These are phyloP conservation scores for Lasiodiplodia sp. DNA, from an alignment of 2,329 filamentous ascomycete species.

Conservation along the genomic window DNA sequence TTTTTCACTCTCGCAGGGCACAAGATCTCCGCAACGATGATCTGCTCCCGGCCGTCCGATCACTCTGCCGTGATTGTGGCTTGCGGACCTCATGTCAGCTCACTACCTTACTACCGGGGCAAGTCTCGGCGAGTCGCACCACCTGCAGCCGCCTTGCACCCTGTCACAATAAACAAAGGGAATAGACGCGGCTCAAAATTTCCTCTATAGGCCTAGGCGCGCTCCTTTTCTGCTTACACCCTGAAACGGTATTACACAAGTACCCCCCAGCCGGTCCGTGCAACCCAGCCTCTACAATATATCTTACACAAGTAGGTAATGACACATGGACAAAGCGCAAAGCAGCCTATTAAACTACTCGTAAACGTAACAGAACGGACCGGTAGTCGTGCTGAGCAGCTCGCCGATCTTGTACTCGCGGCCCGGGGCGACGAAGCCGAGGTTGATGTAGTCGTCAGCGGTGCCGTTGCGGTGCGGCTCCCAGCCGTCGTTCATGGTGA, in stretches of 20 bases:
- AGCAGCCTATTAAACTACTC: slow-evolving; percentile 29
- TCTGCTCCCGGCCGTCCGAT: neutral
- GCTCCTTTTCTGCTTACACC: too few species aligned
- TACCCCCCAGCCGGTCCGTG: too few species aligned
- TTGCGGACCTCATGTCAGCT: neutral
- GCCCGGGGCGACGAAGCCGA: slow-evolving; percentile 35
- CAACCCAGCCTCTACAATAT: too few species aligned
- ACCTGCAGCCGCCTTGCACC: neutral
- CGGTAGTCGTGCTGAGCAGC: slow-evolving; percentile 51
- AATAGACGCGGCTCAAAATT: too few species aligned
- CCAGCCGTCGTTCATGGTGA: slow-evolving; percentile 53
- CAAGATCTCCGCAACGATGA: neutral
- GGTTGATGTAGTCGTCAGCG: slow-evolving; percentile 50
- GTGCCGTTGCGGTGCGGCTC: slow-evolving; percentile 55
- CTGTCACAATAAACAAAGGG: too few species aligned
- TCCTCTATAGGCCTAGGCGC: too few species aligned
- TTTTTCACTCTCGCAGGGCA: neutral
- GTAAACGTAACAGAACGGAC: slow-evolving; percentile 58
- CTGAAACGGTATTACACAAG: too few species aligned
- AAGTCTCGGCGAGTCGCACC: too few species aligned
- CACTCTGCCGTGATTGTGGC: neutral
- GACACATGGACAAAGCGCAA: too few species aligned
- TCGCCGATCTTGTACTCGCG: slow-evolving; percentile 47
- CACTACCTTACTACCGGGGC: too few species aligned
- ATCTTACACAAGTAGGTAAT: too few species aligned